phyloP scores from a whole-genome alignment of 768 basidiomycete genomes.

The Lactarius pseudohatsudake region DNA sequence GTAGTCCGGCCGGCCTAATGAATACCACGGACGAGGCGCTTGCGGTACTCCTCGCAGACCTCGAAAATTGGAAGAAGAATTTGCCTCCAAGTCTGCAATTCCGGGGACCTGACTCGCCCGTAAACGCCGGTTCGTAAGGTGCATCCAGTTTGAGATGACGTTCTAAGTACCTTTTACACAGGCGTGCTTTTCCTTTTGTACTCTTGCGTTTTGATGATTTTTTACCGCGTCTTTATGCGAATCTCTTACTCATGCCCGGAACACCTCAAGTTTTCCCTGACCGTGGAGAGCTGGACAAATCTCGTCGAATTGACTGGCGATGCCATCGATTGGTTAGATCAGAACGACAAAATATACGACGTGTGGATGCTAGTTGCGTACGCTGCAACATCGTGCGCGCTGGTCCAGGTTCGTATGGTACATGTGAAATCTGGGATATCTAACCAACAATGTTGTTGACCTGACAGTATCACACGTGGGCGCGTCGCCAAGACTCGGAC shows the following conservation, averaged over 20 bases:
- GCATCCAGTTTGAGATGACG: neutral
- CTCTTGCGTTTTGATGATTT: slow-evolving; percentile 91
- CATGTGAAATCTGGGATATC: neutral
- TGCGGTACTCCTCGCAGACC: slow-evolving; percentile 57
- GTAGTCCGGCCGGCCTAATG: slow-evolving; percentile 82
- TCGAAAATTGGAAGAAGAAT: slow-evolving; percentile 74
- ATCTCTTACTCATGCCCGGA: slow-evolving; percentile 91
- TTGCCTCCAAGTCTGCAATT: slow-evolving; percentile 81
- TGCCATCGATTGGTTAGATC: slow-evolving; percentile 87
- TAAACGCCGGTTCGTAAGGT: slow-evolving; percentile 58
- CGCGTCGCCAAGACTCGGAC: slow-evolving; percentile 71
- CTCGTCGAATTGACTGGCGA: slow-evolving; percentile 74
- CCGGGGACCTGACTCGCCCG: slow-evolving; percentile 64
- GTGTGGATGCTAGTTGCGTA: slow-evolving; percentile 87
- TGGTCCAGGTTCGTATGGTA: slow-evolving; percentile 70
- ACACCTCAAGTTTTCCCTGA: slow-evolving; percentile 84
- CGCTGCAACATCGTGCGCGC: slow-evolving; percentile 82
- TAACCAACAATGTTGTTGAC: slow-evolving; percentile 2
- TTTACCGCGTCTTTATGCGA: slow-evolving; percentile 98
- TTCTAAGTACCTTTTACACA: slow-evolving; percentile 33
- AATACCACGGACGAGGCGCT: slow-evolving; percentile 82
- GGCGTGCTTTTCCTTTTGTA: slow-evolving; percentile 88
- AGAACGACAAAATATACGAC: slow-evolving; percentile 78
- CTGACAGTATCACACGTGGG: slow-evolving; percentile 89
- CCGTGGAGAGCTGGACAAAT: slow-evolving; percentile 74